Conservation (phyloP, 2,329 filamentous ascomycete species). For the Colletotrichum australisinense region DNA sequence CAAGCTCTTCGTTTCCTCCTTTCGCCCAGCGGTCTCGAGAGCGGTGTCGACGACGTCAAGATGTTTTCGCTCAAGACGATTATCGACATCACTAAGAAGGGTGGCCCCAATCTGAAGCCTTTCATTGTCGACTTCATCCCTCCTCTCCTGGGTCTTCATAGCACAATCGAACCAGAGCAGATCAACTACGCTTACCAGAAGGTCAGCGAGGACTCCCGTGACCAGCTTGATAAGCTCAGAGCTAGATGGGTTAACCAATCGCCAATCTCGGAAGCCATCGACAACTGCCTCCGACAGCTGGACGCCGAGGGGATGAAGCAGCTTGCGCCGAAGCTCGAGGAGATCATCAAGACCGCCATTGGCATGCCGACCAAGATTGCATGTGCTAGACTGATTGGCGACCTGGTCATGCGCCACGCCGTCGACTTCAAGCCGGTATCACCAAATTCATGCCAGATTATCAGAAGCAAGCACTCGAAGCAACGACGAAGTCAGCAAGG, state of each 20-base stretch:
- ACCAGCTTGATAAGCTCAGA: conserved; percentile 89
- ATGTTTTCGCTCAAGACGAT: conserved; percentile 85
- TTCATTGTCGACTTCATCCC: conserved; percentile 87
- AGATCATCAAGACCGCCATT: conserved; percentile 85
- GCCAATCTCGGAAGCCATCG: conserved; percentile 92
- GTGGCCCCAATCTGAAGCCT: conserved; percentile 79
- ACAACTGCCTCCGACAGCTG: conserved; percentile 86
- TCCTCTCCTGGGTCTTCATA: conserved; percentile 83
- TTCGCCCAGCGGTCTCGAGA: conserved; percentile 90
- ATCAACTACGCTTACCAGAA: conserved; percentile 95
- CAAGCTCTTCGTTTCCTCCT: conserved; percentile 92
- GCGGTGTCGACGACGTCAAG: conserved; percentile 87
- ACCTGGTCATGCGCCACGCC: conserved; percentile 83
- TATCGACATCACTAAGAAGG: conserved; percentile 89
- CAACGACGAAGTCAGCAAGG: conserved; percentile 92
- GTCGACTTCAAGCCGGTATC: conserved; percentile 81
- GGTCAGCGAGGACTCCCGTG: conserved; percentile 85
- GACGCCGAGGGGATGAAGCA: conserved; percentile 82
- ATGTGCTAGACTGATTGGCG: conserved; percentile 85
- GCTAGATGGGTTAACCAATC: conserved; percentile 85
- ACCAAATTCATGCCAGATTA: conserved; percentile 80
- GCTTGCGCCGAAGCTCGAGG: conserved; percentile 78
- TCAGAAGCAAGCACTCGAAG: conserved; percentile 88
- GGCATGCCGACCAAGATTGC: conserved; percentile 95
- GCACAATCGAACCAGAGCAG: conserved; percentile 87